Evolutionary conservation across 495 filamentous ascomycete genomes (phyloP).

Genomic region (Clohesyomyces aquaticus): DNA sequence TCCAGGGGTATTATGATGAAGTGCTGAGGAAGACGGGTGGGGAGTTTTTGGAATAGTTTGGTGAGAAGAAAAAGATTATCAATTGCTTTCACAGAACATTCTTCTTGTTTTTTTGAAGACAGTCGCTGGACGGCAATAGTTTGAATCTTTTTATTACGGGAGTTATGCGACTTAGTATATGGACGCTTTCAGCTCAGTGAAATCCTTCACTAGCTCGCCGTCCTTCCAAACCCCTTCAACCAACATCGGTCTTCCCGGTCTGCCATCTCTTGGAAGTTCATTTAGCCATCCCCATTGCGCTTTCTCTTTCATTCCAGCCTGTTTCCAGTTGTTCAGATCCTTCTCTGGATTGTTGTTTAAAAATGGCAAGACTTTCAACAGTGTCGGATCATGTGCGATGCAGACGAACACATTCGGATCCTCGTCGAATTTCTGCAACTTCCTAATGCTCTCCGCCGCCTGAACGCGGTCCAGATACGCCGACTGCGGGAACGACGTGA

Average conservation of each 20-base stretch:
- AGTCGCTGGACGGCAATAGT: too few relatives aligned
- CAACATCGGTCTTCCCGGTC: slow-evolving; percentile 18
- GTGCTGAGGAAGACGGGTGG: slow-evolving; percentile 31
- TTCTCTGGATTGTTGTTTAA: slow-evolving; percentile 15
- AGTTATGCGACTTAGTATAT: slow-evolving; percentile 15
- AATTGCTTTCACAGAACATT: too few relatives aligned
- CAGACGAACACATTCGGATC: slow-evolving; percentile 14
- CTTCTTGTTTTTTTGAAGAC: too few relatives aligned
- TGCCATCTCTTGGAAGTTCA: slow-evolving; percentile 19
- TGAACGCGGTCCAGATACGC: slow-evolving; percentile 19
- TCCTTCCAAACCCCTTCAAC: slow-evolving; percentile 21
- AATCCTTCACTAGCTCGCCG: slow-evolving; percentile 15
- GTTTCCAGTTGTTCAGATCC: slow-evolving; percentile 21
- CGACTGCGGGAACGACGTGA: slow-evolving; percentile 23
- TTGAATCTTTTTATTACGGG: too few relatives aligned
- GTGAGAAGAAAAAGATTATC: not conserved
- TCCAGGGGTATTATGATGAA: slow-evolving; percentile 57
- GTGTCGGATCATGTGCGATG: slow-evolving; percentile 21
- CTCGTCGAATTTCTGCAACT: slow-evolving; percentile 21
- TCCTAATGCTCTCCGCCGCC: slow-evolving; percentile 17
- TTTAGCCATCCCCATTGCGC: slow-evolving; percentile 24
- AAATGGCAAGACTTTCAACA: slow-evolving; percentile 15
- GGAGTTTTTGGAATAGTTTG: slow-evolving; percentile 20
- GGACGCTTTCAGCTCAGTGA: slow-evolving; percentile 7
- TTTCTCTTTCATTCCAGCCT: slow-evolving; percentile 15